phyloP scores from a whole-genome alignment of 2,329 filamentous ascomycete genomes.

The Trichoderma sp. region DNA sequence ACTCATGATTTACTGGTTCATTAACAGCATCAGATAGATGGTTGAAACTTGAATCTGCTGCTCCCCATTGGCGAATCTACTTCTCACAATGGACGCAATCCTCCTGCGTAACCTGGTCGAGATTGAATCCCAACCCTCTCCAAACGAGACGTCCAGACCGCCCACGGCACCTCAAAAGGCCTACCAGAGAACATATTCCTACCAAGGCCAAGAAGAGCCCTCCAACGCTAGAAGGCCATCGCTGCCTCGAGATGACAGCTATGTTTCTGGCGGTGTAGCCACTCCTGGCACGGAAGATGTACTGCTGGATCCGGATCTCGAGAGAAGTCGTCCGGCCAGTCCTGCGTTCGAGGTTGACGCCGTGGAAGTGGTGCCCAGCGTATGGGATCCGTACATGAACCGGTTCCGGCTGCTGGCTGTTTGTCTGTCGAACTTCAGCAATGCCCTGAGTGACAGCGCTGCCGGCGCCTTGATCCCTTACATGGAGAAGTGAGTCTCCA shows the following conservation, averaged over 20 bases:
- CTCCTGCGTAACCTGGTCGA: slow-evolving; percentile 39
- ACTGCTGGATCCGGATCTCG: slow-evolving; percentile 42
- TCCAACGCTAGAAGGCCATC: slow-evolving; percentile 31
- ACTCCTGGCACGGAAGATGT: slow-evolving; percentile 15
- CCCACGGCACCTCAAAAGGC: slow-evolving; percentile 40
- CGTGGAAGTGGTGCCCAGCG: slow-evolving; percentile 55
- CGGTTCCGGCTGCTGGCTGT: slow-evolving; percentile 66
- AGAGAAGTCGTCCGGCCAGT: slow-evolving; percentile 56
- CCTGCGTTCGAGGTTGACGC: slow-evolving; percentile 42
- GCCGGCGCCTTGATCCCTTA: slow-evolving; percentile 80
- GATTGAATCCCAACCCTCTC: slow-evolving; percentile 34
- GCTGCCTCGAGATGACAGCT: slow-evolving; percentile 26
- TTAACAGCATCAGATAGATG: background rate
- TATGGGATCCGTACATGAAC: slow-evolving; percentile 66
- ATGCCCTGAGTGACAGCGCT: slow-evolving; percentile 73
- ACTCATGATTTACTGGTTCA: background rate
- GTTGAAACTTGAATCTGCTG: background rate
- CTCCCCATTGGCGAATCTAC: background rate
- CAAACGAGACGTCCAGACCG: slow-evolving; percentile 30
- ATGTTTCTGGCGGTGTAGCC: slow-evolving; percentile 21
- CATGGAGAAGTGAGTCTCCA: slow-evolving; percentile 60
- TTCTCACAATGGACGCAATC: slow-evolving; percentile 38
- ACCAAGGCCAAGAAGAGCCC: slow-evolving; percentile 34
- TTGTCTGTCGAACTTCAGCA: slow-evolving; percentile 66
- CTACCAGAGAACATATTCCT: slow-evolving; percentile 43